Conservation (phyloP, 2,329 filamentous ascomycete species). For the Epichloe gansuensis region DNA sequence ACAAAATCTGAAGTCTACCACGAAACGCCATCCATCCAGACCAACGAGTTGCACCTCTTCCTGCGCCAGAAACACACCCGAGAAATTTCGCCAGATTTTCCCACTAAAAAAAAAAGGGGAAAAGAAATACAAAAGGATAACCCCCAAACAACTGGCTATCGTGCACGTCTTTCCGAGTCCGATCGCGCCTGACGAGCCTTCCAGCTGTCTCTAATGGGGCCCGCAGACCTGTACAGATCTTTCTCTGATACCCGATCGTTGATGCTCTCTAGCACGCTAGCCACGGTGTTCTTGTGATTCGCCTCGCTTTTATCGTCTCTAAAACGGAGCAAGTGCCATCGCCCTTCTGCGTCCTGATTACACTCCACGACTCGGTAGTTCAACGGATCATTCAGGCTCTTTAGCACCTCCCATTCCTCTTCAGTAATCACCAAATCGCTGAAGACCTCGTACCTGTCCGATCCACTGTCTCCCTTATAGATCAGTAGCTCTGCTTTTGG, state of each 20-base stretch:
- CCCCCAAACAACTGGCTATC: background rate
- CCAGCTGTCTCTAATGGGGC: conserved; percentile 66
- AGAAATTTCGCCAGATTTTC: background rate
- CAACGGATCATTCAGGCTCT: conserved; percentile 59
- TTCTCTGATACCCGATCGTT: conserved; percentile 70
- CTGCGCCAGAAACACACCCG: conserved; percentile 1
- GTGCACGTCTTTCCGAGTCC: conserved; percentile 16
- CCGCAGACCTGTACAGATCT: conserved; percentile 59
- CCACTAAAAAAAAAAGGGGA: background rate
- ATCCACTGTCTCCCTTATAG: conserved; percentile 44
- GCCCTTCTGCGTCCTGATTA: conserved; percentile 57
- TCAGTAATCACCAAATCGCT: conserved; percentile 55
- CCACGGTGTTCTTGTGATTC: conserved; percentile 75
- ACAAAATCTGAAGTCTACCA: background rate
- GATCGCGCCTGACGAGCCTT: conserved; percentile 44
- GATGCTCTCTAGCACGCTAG: conserved; percentile 83
- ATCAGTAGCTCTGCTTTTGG: conserved; percentile 64
- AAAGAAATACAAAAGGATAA: background rate
- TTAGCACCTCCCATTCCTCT: conserved; percentile 74
- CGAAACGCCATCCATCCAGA: background rate
- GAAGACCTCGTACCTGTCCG: conserved; percentile 49
- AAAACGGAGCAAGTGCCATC: conserved; percentile 82
- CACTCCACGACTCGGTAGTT: conserved; percentile 85
- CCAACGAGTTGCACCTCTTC: background rate
- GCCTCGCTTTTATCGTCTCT: conserved; percentile 86